These are phyloP conservation scores for Castanospermum australe DNA, from an alignment of 306 rosid species.

Conservation along the genomic window DNA sequence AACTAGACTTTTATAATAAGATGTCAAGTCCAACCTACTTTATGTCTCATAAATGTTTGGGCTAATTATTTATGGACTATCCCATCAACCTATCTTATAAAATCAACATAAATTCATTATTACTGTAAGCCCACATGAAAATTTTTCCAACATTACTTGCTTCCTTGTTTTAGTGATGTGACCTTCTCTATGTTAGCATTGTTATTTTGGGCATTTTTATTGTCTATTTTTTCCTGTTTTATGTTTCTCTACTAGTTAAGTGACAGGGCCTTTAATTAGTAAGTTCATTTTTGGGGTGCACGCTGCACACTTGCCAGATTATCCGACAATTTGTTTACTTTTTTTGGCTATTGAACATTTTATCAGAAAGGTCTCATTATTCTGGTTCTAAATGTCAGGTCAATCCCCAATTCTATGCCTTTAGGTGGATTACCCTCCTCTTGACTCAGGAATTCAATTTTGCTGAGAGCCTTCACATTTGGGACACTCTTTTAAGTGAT, in stretches of 20 bases:
- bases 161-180: neutral
- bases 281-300: neutral
- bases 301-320: neutral
- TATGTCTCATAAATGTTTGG: no score
- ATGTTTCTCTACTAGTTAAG: neutral
- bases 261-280: neutral
- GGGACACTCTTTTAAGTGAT: constrained; percentile 95
- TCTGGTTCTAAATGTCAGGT: constrained; percentile 57
- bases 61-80: no score
- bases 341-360: neutral
- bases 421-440: constrained; percentile 99
- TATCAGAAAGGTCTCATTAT: constrained; percentile 32
- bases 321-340: constrained; percentile 5
- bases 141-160: no score
- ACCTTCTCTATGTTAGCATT: neutral
- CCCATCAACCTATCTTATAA: no score
- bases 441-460: constrained; percentile 98
- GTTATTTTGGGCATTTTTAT: neutral
- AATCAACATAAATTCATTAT: no score
- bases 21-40: no score
- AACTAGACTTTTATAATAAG: no score
- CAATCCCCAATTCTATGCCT: constrained; percentile 98
- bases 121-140: no score
- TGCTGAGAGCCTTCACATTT: constrained; percentile 91
- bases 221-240: neutral